Conservation (phyloP, 164 flowering plant genomes). For the Malania oleifera region DNA sequence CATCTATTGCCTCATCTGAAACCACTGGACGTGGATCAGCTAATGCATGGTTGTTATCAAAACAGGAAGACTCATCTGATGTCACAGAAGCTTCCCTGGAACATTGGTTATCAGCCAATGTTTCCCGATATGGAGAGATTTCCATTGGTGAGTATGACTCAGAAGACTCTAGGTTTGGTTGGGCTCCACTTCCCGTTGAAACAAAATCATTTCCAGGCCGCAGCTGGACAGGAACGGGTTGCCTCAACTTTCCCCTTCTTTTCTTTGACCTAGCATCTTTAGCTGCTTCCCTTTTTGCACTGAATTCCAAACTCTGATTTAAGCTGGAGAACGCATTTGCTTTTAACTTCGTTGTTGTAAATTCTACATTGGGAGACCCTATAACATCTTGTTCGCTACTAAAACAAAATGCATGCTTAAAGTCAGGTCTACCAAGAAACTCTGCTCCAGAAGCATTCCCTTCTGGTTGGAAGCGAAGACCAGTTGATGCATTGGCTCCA, state of each 20-base stretch:
- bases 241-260: conserved; percentile 44
- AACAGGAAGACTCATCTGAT: conserved; percentile 36
- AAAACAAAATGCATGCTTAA: conserved; percentile 29
- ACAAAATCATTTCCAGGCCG: conserved; percentile 30
- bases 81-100: conserved; percentile 48
- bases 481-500: conserved; percentile 15
- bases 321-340: conserved; percentile 26
- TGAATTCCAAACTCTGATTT: conserved; percentile 36
- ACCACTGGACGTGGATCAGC: conserved; percentile 25
- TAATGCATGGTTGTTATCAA: conserved; percentile 16
- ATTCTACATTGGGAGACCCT: conserved; percentile 25
- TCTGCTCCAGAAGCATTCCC: conserved; percentile 18
- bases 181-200: conserved; percentile 28
- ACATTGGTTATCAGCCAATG: conserved; percentile 23
- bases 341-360: conserved; percentile 34
- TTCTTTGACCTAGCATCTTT: conserved; percentile 36
- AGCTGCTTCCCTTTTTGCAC: conserved; percentile 33
- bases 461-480: conserved; percentile 16
- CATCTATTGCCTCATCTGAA: conserved; percentile 38
- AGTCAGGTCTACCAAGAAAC: conserved; percentile 17
- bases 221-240: conserved; percentile 22
- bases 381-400: conserved; percentile 22
- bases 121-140: conserved; percentile 72
- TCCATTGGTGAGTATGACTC: conserved; percentile 87
- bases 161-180: conserved; percentile 38